phyloP scores from a whole-genome alignment of 2,329 filamentous ascomycete genomes.

The Dichotomopilus funicola region DNA sequence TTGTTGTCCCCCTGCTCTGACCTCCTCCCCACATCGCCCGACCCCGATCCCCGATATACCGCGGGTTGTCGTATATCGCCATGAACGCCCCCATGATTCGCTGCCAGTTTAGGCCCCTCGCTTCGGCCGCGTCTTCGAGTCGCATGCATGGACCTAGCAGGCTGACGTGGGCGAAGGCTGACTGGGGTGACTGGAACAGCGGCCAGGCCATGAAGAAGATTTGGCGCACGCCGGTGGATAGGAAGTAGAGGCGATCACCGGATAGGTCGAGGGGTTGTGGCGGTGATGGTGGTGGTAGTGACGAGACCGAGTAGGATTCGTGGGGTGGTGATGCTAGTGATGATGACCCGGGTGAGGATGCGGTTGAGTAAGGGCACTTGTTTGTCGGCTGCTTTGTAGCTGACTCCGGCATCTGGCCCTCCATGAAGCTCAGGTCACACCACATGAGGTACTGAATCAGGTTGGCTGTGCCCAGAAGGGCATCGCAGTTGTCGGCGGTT shows the following conservation, averaged over 20 bases:
- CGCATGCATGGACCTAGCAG: constrained; percentile 20
- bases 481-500: constrained; percentile 22
- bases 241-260: constrained; percentile 26
- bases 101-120: constrained; percentile 16
- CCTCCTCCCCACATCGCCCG: background rate
- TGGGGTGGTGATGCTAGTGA: background rate
- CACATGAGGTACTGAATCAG: constrained; percentile 29
- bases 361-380: background rate
- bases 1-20: too few relatives aligned
- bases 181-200: constrained; percentile 17
- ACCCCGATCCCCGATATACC: constrained; percentile 10
- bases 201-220: constrained; percentile 24
- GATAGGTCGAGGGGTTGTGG: constrained; percentile 19
- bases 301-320: background rate
- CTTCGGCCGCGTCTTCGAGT: constrained; percentile 18
- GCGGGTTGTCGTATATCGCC: constrained; percentile 22
- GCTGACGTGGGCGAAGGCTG: constrained; percentile 17
- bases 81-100: constrained; percentile 18
- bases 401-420: constrained; percentile 4
- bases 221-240: constrained; percentile 26
- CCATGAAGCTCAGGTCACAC: constrained; percentile 26
- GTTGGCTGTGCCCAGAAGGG: constrained; percentile 23
- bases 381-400: background rate
- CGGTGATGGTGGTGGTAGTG: background rate
- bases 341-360: background rate